Evolutionary conservation across 1,139 yeast species (phyloP), one percentile per base, ranked within the genome.

Genomic region (Yamadazyma membranifaciens): DNA sequence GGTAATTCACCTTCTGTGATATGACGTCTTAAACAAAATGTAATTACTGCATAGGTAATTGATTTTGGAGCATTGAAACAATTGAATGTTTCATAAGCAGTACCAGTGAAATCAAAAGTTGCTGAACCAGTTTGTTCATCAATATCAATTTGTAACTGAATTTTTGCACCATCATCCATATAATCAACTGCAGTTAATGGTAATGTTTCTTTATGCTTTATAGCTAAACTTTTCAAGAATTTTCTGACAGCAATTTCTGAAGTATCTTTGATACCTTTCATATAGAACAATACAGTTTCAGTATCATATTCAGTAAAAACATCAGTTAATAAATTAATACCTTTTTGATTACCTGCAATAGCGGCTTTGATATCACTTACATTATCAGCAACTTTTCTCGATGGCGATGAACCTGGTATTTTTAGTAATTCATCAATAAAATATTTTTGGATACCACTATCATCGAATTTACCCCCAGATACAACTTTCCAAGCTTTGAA

Each of bases 331-430:
- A 81, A 62, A 36, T 65, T 63, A 43, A 80, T 79, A 30, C 87
- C 87, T 51, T 77, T 78, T 54, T 78, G 80, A 54, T 81, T 81
- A 13, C 87, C 83, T 2, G 87, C 85, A 44, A 81, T 73, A 50
- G 80, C 85, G 0, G 87, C 87, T 53, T 80, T 80, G 44, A 81
- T 55, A 51, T 81, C 87, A 3, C 82, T 71, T n/a, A 81, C 56
- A 44, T 80, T 78, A 55, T 81, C 87, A 24, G 69, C 65, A 29
- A 81, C 57, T 44, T 80, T 72, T 52, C 87, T 68, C 0, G 85
- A 69, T 22, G 86, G 86, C 10, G 81, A 73, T 50, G 81, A 75
- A 2, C 82, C 83, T 5, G 80, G 78, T 41, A 60, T 69, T 50
- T 68, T 60, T 2, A 84, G 84, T 34, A 84, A 45, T 33, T 76